Base-by-base conservation (phyloP, 139 green algal species). In the Spirogloea muscicola region DNA sequence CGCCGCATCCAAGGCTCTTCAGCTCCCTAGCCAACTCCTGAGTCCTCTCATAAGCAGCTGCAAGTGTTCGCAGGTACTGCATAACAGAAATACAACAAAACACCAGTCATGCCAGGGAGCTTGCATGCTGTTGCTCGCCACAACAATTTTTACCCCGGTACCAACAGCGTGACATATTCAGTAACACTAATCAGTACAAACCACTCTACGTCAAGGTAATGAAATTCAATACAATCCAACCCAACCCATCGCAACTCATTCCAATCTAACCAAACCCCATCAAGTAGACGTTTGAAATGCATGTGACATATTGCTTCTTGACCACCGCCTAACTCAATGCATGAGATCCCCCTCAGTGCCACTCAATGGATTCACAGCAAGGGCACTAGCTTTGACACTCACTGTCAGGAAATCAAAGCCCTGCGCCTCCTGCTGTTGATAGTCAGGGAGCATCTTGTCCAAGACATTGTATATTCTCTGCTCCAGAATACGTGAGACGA, bases 31-130 rank as follows among this genome's bases (percentile, higher is more conserved):
- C 68, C 1, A 79, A 34, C 3, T 60, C 71, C 60, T 52, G 18
- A 1, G 71, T 74, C 27, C 62, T 76, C 58, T 77, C 69, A 21
- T 77, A 77, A 29, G 69, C 29, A 5, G 67, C 63, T 6, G 69
- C 69, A 31, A 77, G 61, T 5, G 61, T 77, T 21, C 69, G 69
- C 69, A 77, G 60, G 33, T 77, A 77, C 60, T 76, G 60, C 61
- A 1, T 2, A 2, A 3, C 16, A 31, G n/a, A 37, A 9, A 64
- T 41, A 9, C 33, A 42, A 44, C 10, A 5, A 34, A 16, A 10
- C 33, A 42, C 10, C 33, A 65, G 2, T 31, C 5, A 34, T 16
- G 55, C 31, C 9, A 34, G 55, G 5, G 57, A 18, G 57, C 25
- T 31, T 38, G 1, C 25, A 18, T 29, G 57, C 1, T 6, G 57